Evolutionary conservation across 2,329 filamentous ascomycete species (phyloP).

Genomic region (Tolypocladium paradoxum): DNA sequence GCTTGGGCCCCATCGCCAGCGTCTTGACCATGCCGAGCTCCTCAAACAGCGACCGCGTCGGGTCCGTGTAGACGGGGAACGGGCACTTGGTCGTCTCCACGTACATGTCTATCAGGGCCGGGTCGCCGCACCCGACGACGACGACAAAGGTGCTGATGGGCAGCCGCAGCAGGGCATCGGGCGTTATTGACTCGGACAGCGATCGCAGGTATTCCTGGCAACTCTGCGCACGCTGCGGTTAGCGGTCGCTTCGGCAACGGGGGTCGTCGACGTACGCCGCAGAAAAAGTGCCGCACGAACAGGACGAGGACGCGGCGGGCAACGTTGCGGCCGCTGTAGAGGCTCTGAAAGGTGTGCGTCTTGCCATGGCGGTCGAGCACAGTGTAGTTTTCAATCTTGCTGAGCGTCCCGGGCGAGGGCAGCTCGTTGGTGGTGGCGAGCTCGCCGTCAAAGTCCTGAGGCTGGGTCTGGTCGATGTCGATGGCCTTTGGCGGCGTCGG

Average conservation of each 20-base stretch:
- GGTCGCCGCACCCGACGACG: conserved; percentile 63
- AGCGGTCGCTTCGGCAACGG: conserved; percentile 4
- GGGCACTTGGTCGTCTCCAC: conserved; percentile 48
- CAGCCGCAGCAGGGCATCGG: conserved; percentile 35
- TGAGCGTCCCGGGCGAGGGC: conserved; percentile 37
- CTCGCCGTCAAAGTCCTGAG: conserved; percentile 44
- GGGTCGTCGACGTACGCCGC: conserved; percentile 46
- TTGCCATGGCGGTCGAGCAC: conserved; percentile 54
- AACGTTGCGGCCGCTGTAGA: conserved; percentile 46
- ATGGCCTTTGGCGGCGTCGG: conserved; percentile 13
- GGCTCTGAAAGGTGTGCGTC: conserved; percentile 48
- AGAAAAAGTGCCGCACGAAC: conserved; percentile 74
- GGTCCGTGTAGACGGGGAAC: conserved; percentile 72
- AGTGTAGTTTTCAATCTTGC: conserved; percentile 40
- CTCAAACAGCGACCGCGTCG: conserved; percentile 53
- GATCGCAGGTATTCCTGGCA: conserved; percentile 65
- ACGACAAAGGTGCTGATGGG: conserved; percentile 51
- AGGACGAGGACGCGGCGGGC: conserved; percentile 53
- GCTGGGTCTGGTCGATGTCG: conserved; percentile 28
- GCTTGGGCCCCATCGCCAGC: conserved; percentile 45
- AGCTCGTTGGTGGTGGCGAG: conserved; percentile 44
- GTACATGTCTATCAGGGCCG: conserved; percentile 58
- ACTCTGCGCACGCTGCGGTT: conserved; percentile 34
- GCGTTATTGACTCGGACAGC: conserved; percentile 47
- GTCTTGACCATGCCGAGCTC: conserved; percentile 59